Base-by-base conservation (phyloP, 208 protist species). In the Crithidia acanthocephali region DNA sequence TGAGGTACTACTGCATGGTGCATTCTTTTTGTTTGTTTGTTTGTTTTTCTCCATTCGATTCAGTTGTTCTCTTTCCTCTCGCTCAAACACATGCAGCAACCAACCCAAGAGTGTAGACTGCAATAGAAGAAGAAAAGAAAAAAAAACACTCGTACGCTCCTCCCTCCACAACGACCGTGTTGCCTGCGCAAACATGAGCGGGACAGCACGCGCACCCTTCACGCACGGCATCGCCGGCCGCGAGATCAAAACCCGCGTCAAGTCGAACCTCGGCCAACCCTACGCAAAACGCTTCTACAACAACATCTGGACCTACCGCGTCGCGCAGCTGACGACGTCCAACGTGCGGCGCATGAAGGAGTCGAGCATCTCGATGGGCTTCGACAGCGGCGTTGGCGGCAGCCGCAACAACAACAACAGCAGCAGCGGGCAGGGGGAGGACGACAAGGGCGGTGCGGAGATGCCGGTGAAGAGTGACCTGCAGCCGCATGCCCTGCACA, bases 311-410 rank as follows among this genome's bases (percentile, higher is more conserved):
- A 91, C 84, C 10, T 94, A 96, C 72, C 86, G 88, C 33, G 63
- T 89, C 20, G 78, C 85, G 5, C 91, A 96, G 79, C 85, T 96
- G 40, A 94, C 91, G n/a, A 96, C 88, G 25, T 90, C 85, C 16
- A 92, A 92, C 56, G 64, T 92, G 51, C 84, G 78, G 0, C 83
- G 80, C 22, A 78, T 95, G 65, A 80, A 77, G 61, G 79, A 92
- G 25, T 68, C 74, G n/a, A 62, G 63, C 22, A 86, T 93, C 50
- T 52, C 83, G 18, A 80, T 91, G 57, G 80, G 68, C 11, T 79
- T 81, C 16, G 81, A 86, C 55, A 71, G 63, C 64, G 55, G 70
- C 28, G 57, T 63, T 13, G 64, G 57, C 32, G 61, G 53, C 16
- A 61, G 62, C n/a, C 23, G 27, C 4, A 68, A 18, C 62, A 50